Evolutionary conservation across 495 filamentous ascomycete species (phyloP).

Genomic region (Penicillium malachiteum): DNA sequence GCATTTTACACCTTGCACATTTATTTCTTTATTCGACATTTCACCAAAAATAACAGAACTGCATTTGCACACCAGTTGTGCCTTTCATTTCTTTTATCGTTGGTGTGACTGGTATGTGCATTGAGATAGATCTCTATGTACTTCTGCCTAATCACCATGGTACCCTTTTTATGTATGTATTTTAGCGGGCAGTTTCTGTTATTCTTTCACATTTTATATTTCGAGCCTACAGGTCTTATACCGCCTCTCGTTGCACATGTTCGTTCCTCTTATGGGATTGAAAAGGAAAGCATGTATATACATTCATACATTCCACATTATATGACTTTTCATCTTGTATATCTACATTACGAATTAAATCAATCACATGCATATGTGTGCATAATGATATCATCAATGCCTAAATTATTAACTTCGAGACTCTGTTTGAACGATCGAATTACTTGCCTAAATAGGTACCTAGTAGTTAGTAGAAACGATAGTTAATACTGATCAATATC

Average conservation of each 20-base stretch:
- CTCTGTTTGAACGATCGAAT: too few relatives aligned
- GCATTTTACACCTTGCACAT: not conserved
- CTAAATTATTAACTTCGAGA: too few relatives aligned
- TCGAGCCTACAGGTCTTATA: not conserved
- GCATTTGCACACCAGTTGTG: not conserved
- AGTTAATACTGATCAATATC: too few relatives aligned
- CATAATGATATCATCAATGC: too few relatives aligned
- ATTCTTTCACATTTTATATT: not conserved
- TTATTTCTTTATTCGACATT: not conserved
- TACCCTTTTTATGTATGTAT: slow-evolving; percentile 4
- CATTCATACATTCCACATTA: too few relatives aligned
- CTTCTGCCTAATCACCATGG: not conserved
- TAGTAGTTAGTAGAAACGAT: too few relatives aligned
- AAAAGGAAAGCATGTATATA: too few relatives aligned
- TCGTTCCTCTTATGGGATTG: not conserved
- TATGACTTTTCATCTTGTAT: too few relatives aligned
- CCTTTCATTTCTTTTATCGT: not conserved
- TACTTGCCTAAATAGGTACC: too few relatives aligned
- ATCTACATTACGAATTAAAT: too few relatives aligned
- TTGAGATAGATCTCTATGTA: not conserved
- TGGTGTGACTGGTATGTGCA: not conserved
- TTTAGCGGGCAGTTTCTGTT: slow-evolving; percentile 31
- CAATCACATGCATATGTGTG: too few relatives aligned
- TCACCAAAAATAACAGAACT: not conserved
- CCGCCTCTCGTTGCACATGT: not conserved